phyloP scores from a whole-genome alignment of 2,329 filamentous ascomycete species.

The Zarea fungicola region DNA sequence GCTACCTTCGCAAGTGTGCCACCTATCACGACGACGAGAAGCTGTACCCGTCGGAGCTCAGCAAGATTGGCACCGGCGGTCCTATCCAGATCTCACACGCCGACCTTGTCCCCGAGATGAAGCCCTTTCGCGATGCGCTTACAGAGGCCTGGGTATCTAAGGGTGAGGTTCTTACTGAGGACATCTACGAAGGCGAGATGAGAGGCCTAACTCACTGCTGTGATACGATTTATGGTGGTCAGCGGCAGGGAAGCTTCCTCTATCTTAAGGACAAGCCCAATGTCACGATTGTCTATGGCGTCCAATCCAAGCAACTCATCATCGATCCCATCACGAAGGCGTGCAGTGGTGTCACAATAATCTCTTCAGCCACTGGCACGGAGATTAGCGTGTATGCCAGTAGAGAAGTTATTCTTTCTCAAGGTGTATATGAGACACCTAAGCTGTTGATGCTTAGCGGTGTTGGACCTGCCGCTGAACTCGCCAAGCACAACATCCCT shows the following conservation, averaged over 20 bases:
- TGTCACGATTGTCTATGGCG: slow-evolving; percentile 43
- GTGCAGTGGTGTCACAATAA: slow-evolving; percentile 11
- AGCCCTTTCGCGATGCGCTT: slow-evolving; percentile 45
- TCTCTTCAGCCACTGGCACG: background rate
- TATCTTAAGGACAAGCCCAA: slow-evolving; percentile 50
- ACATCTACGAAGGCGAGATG: slow-evolving; percentile 53
- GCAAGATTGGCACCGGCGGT: slow-evolving; percentile 46
- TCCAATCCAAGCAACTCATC: slow-evolving; percentile 48
- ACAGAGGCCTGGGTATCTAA: slow-evolving; percentile 48
- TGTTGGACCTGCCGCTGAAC: slow-evolving; percentile 51
- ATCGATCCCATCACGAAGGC: slow-evolving; percentile 37
- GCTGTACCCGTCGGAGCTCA: slow-evolving; percentile 38
- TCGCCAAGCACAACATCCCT: slow-evolving; percentile 48
- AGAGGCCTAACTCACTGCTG: slow-evolving; percentile 47
- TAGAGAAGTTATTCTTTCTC: slow-evolving; percentile 43
- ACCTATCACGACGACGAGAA: slow-evolving; percentile 52
- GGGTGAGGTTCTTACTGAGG: slow-evolving; percentile 44
- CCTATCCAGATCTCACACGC: slow-evolving; percentile 51
- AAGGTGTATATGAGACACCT: slow-evolving; percentile 57
- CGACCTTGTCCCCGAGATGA: slow-evolving; percentile 46
- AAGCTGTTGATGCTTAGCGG: slow-evolving; percentile 62
- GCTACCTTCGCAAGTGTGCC: slow-evolving; percentile 50
- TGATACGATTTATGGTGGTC: slow-evolving; percentile 54
- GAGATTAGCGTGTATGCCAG: slow-evolving; percentile 37
- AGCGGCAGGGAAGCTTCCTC: slow-evolving; percentile 45